These are phyloP conservation scores for Chrysopogon serrulatus DNA, from an alignment of 176 grass and related monocot species.

Conservation along the genomic window DNA sequence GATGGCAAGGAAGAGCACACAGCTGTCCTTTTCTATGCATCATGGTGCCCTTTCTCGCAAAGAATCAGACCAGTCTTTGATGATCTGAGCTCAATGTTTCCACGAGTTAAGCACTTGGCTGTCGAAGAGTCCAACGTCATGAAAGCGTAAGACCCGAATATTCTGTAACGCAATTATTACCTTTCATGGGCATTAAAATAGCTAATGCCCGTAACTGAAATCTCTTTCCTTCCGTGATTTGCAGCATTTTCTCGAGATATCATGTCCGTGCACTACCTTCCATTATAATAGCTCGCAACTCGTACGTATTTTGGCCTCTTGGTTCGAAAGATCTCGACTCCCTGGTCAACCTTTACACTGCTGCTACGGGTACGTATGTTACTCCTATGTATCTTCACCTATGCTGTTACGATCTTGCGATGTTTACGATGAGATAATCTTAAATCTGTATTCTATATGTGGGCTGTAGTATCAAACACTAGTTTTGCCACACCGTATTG, in stretches of 20 bases:
- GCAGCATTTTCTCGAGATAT: conserved; percentile 68
- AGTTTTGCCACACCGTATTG: not conserved
- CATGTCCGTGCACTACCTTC: conserved; percentile 69
- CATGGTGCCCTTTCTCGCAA: conserved; percentile 88
- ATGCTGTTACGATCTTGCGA: not conserved
- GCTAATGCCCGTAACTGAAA: not conserved
- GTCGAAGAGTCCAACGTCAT: conserved; percentile 71
- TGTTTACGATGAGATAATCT: not conserved
- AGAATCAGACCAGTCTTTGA: conserved; percentile 49
- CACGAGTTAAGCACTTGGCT: conserved; percentile 74
- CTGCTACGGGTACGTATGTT: conserved; percentile 48
- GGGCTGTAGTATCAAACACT: not conserved
- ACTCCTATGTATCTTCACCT: not conserved
- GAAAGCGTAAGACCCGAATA: conserved; percentile 41
- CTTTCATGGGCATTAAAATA: conserved; percentile 6
- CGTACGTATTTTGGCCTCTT: conserved; percentile 33
- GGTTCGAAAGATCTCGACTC: conserved; percentile 62
- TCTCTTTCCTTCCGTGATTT: conserved; percentile 30
- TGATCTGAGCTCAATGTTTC: conserved; percentile 86
- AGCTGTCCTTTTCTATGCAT: conserved; percentile 71
- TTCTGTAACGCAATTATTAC: not conserved
- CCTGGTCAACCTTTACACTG: conserved; percentile 54
- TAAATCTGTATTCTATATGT: not conserved
- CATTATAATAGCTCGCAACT: conserved; percentile 51
- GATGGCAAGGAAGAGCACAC: conserved; percentile 17